Evolutionary conservation across 2,329 filamentous ascomycete species (phyloP), one percentile per base, ranked within the genome.

Genomic region (Pyrenochaeta sp.): DNA sequence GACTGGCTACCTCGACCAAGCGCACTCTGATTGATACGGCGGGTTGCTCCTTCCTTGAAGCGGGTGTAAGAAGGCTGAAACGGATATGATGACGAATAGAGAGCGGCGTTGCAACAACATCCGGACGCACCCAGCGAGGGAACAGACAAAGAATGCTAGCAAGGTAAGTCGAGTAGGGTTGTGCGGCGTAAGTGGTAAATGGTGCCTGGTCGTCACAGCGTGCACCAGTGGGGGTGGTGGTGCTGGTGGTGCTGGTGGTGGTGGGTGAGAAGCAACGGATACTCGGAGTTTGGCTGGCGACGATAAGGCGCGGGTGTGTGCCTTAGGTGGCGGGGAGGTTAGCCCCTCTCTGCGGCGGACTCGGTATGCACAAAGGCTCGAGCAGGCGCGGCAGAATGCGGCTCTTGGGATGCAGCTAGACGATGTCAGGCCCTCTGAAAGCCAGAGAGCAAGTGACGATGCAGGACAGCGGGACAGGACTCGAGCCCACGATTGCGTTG

Each of bases 51-150:
- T 58, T 61, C 46, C 41, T 42, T 56, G 60, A 56, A 54, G 64
- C 55, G 61, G 61, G 48, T 58, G 54, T 60, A 61, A 53, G 66
- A 67, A 74, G 73, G 73, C 73, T 75, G 73, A 72, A 69, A 70
- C 67, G 59, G 61, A 60, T 60, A 61, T 71, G 71, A 72, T 71
- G 69, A 71, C 68, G 67, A 67, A 67, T 65, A 57, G 63, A 63
- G 64, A 54, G 58, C 64, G 61, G 60, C 64, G 61, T 61, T 66
- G 71, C 63, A 65, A 65, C 65, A 69, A 73, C 72, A 75, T 75
- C 54, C 72, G 69, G 65, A 66, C 51, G 46, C 54, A 56, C 54
- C 59, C 51, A 56, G 58, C 33, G 42, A 50, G 51, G 43, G 31
- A 35, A 21, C 42, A 49, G 44, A 54, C 37, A 53, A 56, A 45